These are phyloP conservation scores for Phytophthora litchii DNA, from an alignment of 352 stramenopile species.

Conservation along the genomic window DNA sequence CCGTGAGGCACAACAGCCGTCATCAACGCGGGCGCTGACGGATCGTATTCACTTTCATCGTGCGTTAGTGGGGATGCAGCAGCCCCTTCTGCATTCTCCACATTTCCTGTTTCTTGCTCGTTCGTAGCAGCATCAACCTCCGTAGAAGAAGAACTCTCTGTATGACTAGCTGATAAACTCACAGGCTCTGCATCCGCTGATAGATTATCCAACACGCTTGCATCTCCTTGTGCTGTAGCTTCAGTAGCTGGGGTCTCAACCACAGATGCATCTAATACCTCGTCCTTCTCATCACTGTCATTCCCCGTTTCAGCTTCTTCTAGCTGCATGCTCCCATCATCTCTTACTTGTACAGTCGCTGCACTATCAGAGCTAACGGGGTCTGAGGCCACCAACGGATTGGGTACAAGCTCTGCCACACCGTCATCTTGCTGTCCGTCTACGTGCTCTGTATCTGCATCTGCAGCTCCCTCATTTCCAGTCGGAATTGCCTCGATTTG, in stretches of 20 bases:
- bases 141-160: not conserved
- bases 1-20: constrained; percentile 29
- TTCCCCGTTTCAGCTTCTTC: not conserved
- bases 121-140: constrained; percentile 1
- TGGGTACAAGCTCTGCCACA: not conserved
- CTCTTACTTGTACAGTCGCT: not conserved
- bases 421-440: constrained; percentile 4
- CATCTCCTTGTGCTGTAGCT: not conserved
- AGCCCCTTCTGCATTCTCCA: not conserved
- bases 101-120: constrained; percentile 7
- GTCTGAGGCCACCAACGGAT: not conserved
- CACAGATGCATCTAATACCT: not conserved
- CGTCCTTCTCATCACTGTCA: constrained; percentile 4
- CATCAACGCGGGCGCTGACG: not conserved
- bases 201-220: not conserved
- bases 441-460: not conserved
- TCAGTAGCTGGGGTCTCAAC: not conserved
- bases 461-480: not conserved
- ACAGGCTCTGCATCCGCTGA: not conserved
- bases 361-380: not conserved
- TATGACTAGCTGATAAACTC: not conserved
- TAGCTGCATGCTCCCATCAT: not conserved
- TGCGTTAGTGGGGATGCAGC: constrained; percentile 6
- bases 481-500: not conserved
- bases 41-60: constrained; percentile 35